Evolutionary conservation across 768 basidiomycete genomes (phyloP).

Genomic region (Agaricus subrufescens): DNA sequence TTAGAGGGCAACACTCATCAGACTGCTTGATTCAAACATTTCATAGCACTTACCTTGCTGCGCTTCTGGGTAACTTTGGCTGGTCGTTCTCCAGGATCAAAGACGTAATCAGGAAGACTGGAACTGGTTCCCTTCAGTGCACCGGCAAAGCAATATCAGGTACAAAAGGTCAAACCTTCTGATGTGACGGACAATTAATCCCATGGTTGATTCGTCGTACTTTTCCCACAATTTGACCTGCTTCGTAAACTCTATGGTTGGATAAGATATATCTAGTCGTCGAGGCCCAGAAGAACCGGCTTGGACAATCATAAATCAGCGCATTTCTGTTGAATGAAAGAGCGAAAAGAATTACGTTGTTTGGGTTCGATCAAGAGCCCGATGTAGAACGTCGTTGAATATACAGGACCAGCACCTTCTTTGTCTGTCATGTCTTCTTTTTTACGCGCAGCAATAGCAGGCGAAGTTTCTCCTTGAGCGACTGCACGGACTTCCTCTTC

Average conservation of each 20-base stretch:
- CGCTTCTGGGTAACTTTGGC: conserved; percentile 69
- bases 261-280: conserved; percentile 93
- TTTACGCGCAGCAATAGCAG: conserved; percentile 64
- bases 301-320: conserved; percentile 25
- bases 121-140: conserved; percentile 38
- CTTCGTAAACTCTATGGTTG: conserved; percentile 92
- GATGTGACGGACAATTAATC: conserved; percentile 89
- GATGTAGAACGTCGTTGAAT: conserved; percentile 98
- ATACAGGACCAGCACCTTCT: conserved; percentile 73
- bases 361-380: conserved; percentile 90
- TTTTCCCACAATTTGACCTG: conserved; percentile 95
- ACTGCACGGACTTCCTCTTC: conserved; percentile 87
- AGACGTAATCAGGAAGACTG: conserved; percentile 75
- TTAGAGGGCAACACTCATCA: background rate
- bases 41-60: conserved; percentile 48
- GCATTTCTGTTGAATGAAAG: conserved; percentile 6
- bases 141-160: background rate
- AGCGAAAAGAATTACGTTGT: conserved; percentile 50
- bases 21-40: background rate
- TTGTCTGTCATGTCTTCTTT: conserved; percentile 75
- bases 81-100: conserved; percentile 77
- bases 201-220: conserved; percentile 90
- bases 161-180: conserved; percentile 54
- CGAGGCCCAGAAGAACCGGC: conserved; percentile 75
- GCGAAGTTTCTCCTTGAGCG: conserved; percentile 82